Percentiles rank a stretch among this genome's conserved stretches.
Conservation (phyloP, 768 basidiomycete genomes). For the Suillus alpinus region DNA sequence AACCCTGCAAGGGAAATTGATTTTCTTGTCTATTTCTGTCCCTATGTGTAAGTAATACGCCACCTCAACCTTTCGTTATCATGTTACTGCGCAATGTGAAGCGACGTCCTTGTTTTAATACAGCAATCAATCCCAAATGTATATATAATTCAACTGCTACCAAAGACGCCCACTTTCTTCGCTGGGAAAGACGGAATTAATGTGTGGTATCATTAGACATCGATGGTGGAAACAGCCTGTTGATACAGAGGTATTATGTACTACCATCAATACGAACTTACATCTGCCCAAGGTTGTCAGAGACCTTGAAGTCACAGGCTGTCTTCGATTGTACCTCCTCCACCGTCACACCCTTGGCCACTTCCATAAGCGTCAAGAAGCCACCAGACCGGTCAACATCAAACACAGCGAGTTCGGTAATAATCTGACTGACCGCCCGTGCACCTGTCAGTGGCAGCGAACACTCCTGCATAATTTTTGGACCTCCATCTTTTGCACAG, state of each 20-base stretch:
- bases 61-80: constrained; percentile 2
- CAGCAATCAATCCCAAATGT: background rate
- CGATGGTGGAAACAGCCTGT: background rate
- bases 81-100: background rate
- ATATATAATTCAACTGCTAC: background rate
- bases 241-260: background rate
- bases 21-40: constrained; percentile 9
- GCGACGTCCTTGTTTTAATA: background rate
- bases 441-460: constrained; percentile 81
- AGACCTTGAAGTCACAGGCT: constrained; percentile 68
- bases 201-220: background rate
- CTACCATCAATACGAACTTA: constrained; percentile 17
- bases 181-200: background rate
- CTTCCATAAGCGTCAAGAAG: constrained; percentile 67
- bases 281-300: constrained; percentile 49
- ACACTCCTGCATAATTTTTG: constrained; percentile 79
- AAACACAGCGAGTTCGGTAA: constrained; percentile 88
- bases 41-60: background rate
- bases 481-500: constrained; percentile 76
- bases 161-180: background rate
- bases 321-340: constrained; percentile 85
- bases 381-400: constrained; percentile 72
- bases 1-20: constrained; percentile 3
- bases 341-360: constrained; percentile 73
- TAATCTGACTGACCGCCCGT: constrained; percentile 79